Evolutionary conservation across 2,329 filamentous ascomycete species (phyloP), one percentile per base, ranked within the genome.

Genomic region (Fusarium denticulatum): DNA sequence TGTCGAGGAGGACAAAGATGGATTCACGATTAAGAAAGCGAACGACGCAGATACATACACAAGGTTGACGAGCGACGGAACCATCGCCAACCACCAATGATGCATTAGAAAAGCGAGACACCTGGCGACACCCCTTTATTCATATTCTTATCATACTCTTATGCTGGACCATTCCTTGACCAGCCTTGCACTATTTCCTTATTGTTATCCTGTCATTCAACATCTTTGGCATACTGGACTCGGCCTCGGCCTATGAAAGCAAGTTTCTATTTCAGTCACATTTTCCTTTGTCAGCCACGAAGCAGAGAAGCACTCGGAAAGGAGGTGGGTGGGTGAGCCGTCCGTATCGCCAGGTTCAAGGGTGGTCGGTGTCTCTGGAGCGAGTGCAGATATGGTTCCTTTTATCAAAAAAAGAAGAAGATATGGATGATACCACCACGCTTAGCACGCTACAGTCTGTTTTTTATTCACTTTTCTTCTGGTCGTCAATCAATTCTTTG

Each of bases 401-500:
- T 80, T 76, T 68, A 72, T 76, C 64, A 47, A 72, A 73, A 74
- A 74, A 75, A 76, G 79, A 79, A 79, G 72, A 81, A 71, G 67
- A 66, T 77, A 82, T 80, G 81, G 81, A 83, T 82, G 82, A 83
- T 83, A 83, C 82, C 82, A 83, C 80, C 80, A 79, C 81, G 80
- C 80, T 82, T 80, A 80, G 79, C 80, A 81, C 79, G 79, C 77
- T 79, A 71, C 71, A 70, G 71, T 77, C 78, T 80, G 71, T 71
- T 72, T 75, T 76, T 78, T 71, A 49, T 60, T 71, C 40, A 67
- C 62, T 55, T 66, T 59, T 46, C 43, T 69, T 62, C 64, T 58
- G 46, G 52, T 49, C 60, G 57, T 68, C 70, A 49, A 72, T 73
- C 68, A 50, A 64, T 73, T 76, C 53, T 71, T 55, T 43, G 57